Base-by-base conservation (phyloP, 257 asterid genomes). In the Solanum bukasovii region DNA sequence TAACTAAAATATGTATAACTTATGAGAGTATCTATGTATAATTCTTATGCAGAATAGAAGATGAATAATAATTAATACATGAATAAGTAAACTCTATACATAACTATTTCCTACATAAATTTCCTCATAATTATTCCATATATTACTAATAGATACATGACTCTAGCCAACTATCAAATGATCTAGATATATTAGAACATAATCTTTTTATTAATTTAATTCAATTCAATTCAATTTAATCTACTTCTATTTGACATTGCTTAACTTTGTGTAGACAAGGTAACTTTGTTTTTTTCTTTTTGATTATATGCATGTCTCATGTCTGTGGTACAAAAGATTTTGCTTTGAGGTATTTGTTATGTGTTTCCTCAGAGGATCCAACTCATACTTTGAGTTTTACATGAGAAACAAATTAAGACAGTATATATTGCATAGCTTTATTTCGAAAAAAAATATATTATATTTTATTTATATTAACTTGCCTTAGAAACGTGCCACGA, bases 271-370 rank as follows among this genome's bases (percentile, higher is more conserved):
- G 0, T n/a, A 12, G 20, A 12, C 52, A 44, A 42, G 5, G 46
- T 9, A 35, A 11, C 20, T 20, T 21, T 71, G 40, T 31, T 33
- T 7, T 20, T 18, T 73, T 9, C 12, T 0, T 73, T 73, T 34
- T 25, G 34, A 0, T 20, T 37, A 74, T 35, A 35, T 74, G 0
- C 44, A 35, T 37, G 21, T 37, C 12, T 77, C 27, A 37, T 37
- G 12, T 23, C 35, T 77, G 3, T 77, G 1, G 12, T 70, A 61
- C 75, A 84, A 23, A 14, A 33, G 25, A 16, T 9, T 84, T 61
- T 84, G 75, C 73, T 34, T 84, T 84, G 72, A 84, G 1, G 74
- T 25, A 56, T 83, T 83, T 83, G 72, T 83, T 46, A 21, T 56
- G 86, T 83, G 25, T 83, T 83, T 9, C 42, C 72, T 29, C 2